Evolutionary conservation across 305 asterid genomes (phyloP).

Genomic region (Fraxinus baroniana): DNA sequence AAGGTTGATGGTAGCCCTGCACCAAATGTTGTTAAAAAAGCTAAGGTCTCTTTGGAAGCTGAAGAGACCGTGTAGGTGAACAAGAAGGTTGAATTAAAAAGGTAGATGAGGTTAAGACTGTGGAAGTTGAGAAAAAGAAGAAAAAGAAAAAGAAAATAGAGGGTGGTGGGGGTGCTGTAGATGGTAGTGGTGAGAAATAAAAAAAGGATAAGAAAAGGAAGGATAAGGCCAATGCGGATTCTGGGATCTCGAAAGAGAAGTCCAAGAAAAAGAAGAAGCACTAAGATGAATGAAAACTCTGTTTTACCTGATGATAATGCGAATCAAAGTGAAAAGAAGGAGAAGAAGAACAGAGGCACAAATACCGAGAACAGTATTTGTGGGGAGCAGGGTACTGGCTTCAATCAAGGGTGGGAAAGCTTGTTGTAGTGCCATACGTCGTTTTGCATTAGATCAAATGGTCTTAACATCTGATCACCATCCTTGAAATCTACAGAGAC

Average conservation of each 20-base stretch:
- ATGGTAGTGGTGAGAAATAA: constrained; percentile 21
- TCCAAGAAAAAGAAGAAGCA: constrained; percentile 59
- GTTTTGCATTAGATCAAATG: background rate
- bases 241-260: constrained; percentile 41
- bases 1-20: constrained; percentile 47
- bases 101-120: constrained; percentile 15
- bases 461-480: background rate
- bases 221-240: constrained; percentile 33
- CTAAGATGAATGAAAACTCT: constrained; percentile 38
- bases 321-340: constrained; percentile 32
- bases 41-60: constrained; percentile 37
- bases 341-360: constrained; percentile 30
- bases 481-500: background rate
- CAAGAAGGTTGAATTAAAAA: constrained; percentile 12
- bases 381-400: background rate
- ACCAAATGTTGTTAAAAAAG: constrained; percentile 46
- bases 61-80: constrained; percentile 24
- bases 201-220: constrained; percentile 51
- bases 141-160: constrained; percentile 23
- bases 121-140: constrained; percentile 27
- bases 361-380: constrained; percentile 17
- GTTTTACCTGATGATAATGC: constrained; percentile 9
- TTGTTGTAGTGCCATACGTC: background rate
- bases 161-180: constrained; percentile 27
- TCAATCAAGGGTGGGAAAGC: background rate